Evolutionary conservation across 345 rosid genomes (phyloP), one percentile per base, ranked within the genome.

Genomic region (Acer yangbiense): DNA sequence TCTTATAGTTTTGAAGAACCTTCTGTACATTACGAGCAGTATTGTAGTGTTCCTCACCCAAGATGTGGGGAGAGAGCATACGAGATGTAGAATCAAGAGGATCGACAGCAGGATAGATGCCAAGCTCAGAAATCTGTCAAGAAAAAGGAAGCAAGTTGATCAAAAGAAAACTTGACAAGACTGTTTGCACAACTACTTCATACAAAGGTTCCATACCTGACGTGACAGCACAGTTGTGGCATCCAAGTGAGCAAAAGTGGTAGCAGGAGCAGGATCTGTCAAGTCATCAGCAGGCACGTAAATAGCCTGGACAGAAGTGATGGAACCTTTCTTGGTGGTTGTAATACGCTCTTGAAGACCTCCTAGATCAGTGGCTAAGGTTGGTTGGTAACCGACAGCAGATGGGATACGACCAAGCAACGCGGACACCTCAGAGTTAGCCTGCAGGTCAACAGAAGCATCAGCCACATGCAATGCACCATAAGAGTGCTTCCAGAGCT

Each of bases 331-430:
- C 92, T 91, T 97, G 77, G 99, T 97, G 71, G 99, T 94, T 78
- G 99, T 97, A 78, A 97, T 97, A 81, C 99, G 90, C 82, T 97
- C 98, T 84, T 97, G 98, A 55, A 97, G 99, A 68, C 94, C 97
- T 85, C 98, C 99, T 83, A 97, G 98, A 97, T 97, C 98, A 0
- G 99, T 94, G 76, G 99, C 97, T 81, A 97, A 78, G 54, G 99
- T 97, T 64, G 98, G 99, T 82, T 97, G 99, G 88, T 97, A 97
- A 80, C 99, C 99, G 2, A 97, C 99, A 78, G 99, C 99, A 87
- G 98, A 97, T 6, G 98, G 98, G 80, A 97, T 97, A 88, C 98
- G 98, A 69, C 99, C 98, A 35, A 97, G 99, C 88, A 97, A 80
- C 62, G 98, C 98, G 74, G 99, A 97, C 88, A 97, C 99, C 85